These are phyloP conservation scores for Wickerhamomyces rabaulensis DNA, from an alignment of 805 yeast genomes.

Conservation along the genomic window DNA sequence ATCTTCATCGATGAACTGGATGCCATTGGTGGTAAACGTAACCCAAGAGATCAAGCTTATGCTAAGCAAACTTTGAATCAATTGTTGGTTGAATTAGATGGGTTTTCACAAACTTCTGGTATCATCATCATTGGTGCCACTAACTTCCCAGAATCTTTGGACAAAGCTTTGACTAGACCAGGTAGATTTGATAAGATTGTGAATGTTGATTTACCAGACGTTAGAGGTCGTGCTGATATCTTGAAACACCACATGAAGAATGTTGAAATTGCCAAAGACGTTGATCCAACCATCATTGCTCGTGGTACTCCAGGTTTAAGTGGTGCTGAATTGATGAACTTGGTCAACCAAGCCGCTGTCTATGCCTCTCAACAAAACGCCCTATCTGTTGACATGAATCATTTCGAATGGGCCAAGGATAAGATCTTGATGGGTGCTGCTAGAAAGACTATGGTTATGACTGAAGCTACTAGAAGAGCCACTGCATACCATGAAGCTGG, in stretches of 20 bases:
- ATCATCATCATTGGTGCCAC: constrained; percentile 97
- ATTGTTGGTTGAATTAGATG: constrained; percentile 92
- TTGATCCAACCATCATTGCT: constrained; percentile 86
- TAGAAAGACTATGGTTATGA: constrained; percentile 93
- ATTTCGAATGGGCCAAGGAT: constrained; percentile 99
- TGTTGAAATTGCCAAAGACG: constrained; percentile 78
- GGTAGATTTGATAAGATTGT: constrained; percentile 97
- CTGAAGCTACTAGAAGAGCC: constrained; percentile 88
- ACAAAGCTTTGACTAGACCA: constrained; percentile 96
- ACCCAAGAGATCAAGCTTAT: constrained; percentile 96
- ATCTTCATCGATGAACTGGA: constrained; percentile 96
- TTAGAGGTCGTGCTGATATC: constrained; percentile 93
- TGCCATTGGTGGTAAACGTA: constrained; percentile 97
- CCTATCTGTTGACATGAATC: constrained; percentile 80
- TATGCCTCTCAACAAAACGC: constrained; percentile 94
- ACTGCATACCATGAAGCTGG: constrained; percentile 99
- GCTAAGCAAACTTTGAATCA: constrained; percentile 97
- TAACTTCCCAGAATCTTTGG: constrained; percentile 94
- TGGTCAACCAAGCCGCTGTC: constrained; percentile 97
- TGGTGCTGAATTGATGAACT: constrained; percentile 96
- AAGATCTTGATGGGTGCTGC: constrained; percentile 98
- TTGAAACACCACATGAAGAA: constrained; percentile 87
- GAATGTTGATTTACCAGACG: constrained; percentile 94
- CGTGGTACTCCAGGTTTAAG: constrained; percentile 97
- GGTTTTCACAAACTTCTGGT: constrained; percentile 87